Base-by-base conservation (phyloP, 176 grass and related monocot species). In the Elaeis guineensis region DNA sequence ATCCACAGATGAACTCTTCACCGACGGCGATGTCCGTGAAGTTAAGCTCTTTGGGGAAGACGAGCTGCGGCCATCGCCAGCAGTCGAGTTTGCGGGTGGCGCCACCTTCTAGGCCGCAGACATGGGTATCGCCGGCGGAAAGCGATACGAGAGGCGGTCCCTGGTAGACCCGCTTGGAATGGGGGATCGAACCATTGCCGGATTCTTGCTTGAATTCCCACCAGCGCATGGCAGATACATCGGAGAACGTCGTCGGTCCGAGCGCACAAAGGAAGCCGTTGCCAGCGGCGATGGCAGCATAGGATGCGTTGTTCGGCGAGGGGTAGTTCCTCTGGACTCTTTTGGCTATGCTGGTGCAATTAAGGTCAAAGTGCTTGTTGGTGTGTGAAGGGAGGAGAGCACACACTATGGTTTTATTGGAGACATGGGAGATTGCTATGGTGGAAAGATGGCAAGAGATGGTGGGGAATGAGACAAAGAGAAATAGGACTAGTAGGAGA, bases 251-350 rank as follows among this genome's bases (percentile, higher is more conserved):
- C 2, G 74, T 74, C 0, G 78, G 81, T 0, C 86, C 74, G 16
- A 96, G 65, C 21, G 75, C 75, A 58, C 87, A 96, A 61, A 96
- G 87, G 78, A 90, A 96, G 21, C 83, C 63, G 51, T 90, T 72
- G 0, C 87, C 83, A 16, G 72, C 87, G 7, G 92, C 80, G 2
- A 96, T 68, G 35, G 87, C 92, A 1, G 80, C 69, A 75, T 81
- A 96, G 12, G 78, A 73, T 44, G 0, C 11, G 83, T 49, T 80
- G 19, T 3, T 77, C 78, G 16, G 80, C 17, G 86, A 82, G 35
- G 25, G 72, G 72, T 85, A 78, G 58, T 57, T 88, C 55, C 3
- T 25, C 44, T 35, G 17, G 18, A n/a, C 0, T 48, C 69, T 6
- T 17, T 16, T 25, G 7, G 69, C 56, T 3, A 71, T 16, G 21